Evolutionary conservation across 2,329 filamentous ascomycete genomes (phyloP).

Genomic region (Penicillium sp.): DNA sequence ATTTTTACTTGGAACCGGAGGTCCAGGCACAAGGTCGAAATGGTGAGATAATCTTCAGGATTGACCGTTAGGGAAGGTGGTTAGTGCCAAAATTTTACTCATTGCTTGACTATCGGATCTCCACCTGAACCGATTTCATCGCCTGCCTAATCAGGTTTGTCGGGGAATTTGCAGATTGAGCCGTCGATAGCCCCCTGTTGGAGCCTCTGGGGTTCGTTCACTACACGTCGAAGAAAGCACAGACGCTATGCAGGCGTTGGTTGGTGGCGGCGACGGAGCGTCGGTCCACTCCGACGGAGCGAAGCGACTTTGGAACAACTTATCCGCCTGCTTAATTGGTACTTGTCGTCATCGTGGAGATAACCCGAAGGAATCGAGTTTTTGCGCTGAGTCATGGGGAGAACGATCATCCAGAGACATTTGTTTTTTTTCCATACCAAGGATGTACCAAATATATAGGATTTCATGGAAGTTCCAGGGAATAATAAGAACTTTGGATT

Average conservation of each 20-base stretch:
- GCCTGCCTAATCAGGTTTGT: constrained; percentile 26
- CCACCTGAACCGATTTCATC: constrained; percentile 17
- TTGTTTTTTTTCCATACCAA: neutral
- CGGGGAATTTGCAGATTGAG: constrained; percentile 10
- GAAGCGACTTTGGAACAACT: constrained; percentile 5
- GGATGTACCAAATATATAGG: too few species aligned
- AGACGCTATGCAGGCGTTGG: constrained; percentile 7
- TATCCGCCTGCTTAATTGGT: constrained; percentile 16
- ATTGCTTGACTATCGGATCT: constrained; percentile 22
- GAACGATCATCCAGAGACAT: neutral
- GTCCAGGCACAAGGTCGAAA: constrained; percentile 1
- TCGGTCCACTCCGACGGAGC: constrained; percentile 14
- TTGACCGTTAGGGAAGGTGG: constrained; percentile 28
- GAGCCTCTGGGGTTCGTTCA: constrained; percentile 11
- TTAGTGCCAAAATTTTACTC: constrained; percentile 20
- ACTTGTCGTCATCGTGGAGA: constrained; percentile 11
- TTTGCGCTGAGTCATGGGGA: neutral
- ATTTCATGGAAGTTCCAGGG: too few species aligned
- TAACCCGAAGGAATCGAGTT: constrained; percentile 1
- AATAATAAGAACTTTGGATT: too few species aligned
- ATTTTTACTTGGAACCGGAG: neutral
- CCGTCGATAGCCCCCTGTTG: neutral
- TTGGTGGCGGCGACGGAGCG: constrained; percentile 9
- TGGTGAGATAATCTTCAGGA: constrained; percentile 20
- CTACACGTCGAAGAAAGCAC: neutral